phyloP scores from a whole-genome alignment of 306 rosid species.

The Nissolia schottii region DNA sequence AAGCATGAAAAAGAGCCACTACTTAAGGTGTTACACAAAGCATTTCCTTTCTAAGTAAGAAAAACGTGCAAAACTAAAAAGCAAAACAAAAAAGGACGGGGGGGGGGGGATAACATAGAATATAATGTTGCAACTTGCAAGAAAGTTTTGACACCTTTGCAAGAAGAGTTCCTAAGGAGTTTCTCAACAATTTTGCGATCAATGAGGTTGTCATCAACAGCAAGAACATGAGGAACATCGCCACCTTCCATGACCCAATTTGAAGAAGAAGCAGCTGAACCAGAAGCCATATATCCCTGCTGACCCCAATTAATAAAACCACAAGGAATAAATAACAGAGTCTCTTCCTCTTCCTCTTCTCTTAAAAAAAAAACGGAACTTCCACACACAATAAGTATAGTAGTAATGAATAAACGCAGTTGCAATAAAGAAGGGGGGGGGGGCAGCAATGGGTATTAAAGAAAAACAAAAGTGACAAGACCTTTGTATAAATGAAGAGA shows the following conservation, averaged over 20 bases:
- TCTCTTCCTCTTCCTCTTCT: not conserved
- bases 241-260: constrained; percentile 52
- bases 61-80: constrained; percentile 7
- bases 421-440: constrained; percentile 38
- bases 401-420: constrained; percentile 25
- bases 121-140: not conserved
- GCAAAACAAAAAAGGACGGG: not conserved
- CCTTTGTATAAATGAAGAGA: constrained; percentile 20
- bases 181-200: constrained; percentile 84
- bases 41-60: not conserved
- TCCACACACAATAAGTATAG: not conserved
- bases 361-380: too few species aligned
- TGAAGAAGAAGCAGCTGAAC: constrained; percentile 32
- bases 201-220: constrained; percentile 76
- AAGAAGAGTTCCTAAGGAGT: constrained; percentile 76
- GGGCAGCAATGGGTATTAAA: constrained; percentile 18
- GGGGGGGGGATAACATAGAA: not conserved
- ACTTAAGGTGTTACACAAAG: not conserved
- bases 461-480: constrained; percentile 24
- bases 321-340: not conserved
- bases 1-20: not conserved
- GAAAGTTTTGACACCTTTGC: constrained; percentile 61
- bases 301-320: not conserved
- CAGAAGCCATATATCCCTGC: constrained; percentile 35
- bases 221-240: constrained; percentile 81